Percentiles rank a stretch among this genome's conserved stretches.
Evolutionary conservation across 2,329 filamentous ascomycete genomes (phyloP).

Genomic region (Bretziella fagacearum): DNA sequence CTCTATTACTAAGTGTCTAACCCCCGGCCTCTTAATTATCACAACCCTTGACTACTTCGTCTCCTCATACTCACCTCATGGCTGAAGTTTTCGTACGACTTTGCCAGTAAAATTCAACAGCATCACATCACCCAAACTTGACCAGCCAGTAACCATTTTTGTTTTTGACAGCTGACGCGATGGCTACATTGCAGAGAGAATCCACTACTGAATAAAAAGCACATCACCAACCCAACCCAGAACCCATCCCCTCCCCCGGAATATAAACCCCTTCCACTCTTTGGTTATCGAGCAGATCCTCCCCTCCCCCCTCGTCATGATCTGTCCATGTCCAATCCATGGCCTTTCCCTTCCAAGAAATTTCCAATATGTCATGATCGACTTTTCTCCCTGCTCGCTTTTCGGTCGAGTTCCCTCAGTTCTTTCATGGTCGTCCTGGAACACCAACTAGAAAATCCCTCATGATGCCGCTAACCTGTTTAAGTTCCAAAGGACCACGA

Average conservation of each 20-base stretch:
- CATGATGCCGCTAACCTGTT: neutral
- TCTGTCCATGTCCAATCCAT: neutral
- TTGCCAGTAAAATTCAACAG: neutral
- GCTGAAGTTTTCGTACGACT: neutral
- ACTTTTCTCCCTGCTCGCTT: neutral
- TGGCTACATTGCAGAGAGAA: neutral
- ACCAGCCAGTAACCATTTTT: neutral
- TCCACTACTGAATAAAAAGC: neutral
- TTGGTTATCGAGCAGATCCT: no score
- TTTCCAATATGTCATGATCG: neutral
- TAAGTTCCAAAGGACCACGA: neutral
- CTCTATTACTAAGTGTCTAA: neutral
- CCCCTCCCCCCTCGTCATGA: neutral
- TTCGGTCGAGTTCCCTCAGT: neutral
- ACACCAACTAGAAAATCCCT: neutral
- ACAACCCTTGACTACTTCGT: neutral
- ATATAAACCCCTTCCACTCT: no score
- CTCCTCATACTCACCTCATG: conserved; percentile 4
- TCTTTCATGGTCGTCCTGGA: neutral
- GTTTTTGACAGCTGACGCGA: neutral
- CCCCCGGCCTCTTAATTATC: neutral
- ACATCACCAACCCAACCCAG: no score
- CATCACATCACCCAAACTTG: neutral
- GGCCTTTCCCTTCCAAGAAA: no score
- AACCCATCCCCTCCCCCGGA: no score